Evolutionary conservation across 306 rosid species (phyloP), one percentile per base, ranked within the genome.

Genomic region (Vicia villosa): DNA sequence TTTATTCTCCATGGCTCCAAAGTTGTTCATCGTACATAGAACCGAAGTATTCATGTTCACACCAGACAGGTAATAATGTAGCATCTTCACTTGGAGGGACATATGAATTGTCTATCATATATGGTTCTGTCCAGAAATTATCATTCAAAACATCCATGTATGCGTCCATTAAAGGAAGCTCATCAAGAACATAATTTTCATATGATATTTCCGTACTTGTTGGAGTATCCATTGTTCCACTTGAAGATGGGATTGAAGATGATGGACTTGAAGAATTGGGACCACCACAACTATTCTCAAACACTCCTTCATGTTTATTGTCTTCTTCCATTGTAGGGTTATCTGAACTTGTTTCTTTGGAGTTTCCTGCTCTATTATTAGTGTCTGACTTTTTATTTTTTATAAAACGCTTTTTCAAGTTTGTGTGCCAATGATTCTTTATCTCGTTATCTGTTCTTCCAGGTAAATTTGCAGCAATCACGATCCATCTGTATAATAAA

Each of bases 391-490:
- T 34, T 6, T 7, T 36, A 57, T 28, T 57, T 3, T 66, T 46
- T 6, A 38, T 20, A 14, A 24, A 19, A 1, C 79, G 83, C 43
- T 83, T 91, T 76, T 86, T 88, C 13, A 88, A 83, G 34, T 42
- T 56, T 6, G 96, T 74, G 64, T 91, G 86, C 97, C 97, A 91
- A 43, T 82, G 78, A 26, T 91, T 91, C 47, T 91, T 91, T 5
- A 91, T 75, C 42, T 88, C 92, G 17, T 88, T 91, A 65, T 91
- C 97, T 0, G 89, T 88, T 7, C 10, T 34, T 7, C 38, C 38
- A 2, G 10, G 38, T 32, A 32, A 32, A 32, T 32, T 32, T 32
- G 97, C 80, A 2, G 97, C 88, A 24, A 91, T 91, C 6, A 70
- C 56, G 0, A 89, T 80, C 97, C 97, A 91, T 68, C 92, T 90